These are phyloP conservation scores for Flaveria brownii DNA, from an alignment of 129 eudicot species.

Conservation along the genomic window DNA sequence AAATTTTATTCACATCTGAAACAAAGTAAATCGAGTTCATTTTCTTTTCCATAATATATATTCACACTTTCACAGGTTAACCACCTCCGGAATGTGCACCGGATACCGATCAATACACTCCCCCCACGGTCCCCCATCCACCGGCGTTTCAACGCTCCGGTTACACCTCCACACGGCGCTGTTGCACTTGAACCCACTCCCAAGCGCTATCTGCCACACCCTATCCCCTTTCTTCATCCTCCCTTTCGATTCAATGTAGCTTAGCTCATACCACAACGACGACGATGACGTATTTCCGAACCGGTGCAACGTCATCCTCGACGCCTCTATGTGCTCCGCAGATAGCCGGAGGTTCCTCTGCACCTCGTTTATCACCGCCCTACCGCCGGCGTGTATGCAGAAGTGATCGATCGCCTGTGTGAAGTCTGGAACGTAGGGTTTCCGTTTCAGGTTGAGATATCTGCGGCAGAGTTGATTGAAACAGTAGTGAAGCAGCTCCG, in stretches of 20 bases:
- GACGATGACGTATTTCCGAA: constrained; percentile 72
- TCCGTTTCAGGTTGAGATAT: constrained; percentile 50
- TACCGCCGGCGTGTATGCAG: constrained; percentile 68
- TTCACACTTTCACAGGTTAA: constrained; percentile 42
- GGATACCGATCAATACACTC: constrained; percentile 58
- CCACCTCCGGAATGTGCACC: constrained; percentile 54
- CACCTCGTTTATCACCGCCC: constrained; percentile 65
- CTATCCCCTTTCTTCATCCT: constrained; percentile 66
- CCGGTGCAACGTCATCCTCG: constrained; percentile 66
- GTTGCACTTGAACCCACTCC: constrained; percentile 76
- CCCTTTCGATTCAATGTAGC: constrained; percentile 62
- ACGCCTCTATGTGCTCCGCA: constrained; percentile 60
- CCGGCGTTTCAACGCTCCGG: constrained; percentile 36
- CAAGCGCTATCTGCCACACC: constrained; percentile 69
- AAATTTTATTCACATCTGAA: no score
- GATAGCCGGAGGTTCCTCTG: constrained; percentile 62
- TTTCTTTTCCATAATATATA: background rate
- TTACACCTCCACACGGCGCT: constrained; percentile 68
- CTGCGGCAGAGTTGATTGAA: constrained; percentile 46
- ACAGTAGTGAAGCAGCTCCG: constrained; percentile 49
- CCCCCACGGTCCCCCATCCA: constrained; percentile 48
- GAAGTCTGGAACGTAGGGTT: constrained; percentile 61
- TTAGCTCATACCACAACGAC: constrained; percentile 62
- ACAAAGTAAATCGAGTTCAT: no score
- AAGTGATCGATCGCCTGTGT: constrained; percentile 61